Evolutionary conservation across 306 rosid species (phyloP).

Genomic region (Malus orientalis): DNA sequence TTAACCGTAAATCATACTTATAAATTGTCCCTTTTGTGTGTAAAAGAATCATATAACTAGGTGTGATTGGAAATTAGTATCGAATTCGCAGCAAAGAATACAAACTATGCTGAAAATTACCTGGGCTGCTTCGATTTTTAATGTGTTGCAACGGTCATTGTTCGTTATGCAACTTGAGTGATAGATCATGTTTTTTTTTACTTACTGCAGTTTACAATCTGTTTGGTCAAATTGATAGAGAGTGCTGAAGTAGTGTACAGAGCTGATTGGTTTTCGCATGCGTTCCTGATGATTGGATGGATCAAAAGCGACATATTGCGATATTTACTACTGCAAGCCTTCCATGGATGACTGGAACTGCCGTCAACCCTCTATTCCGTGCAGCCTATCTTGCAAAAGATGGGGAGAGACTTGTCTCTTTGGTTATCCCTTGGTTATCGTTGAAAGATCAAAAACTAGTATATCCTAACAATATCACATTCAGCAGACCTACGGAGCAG

Average conservation of each 20-base stretch:
- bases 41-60: neutral
- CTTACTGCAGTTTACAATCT: neutral
- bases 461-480: constrained; percentile 68
- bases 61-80: neutral
- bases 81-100: neutral
- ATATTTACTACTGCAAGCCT: constrained; percentile 96
- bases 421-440: constrained; percentile 91
- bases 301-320: constrained; percentile 61
- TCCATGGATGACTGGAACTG: constrained; percentile 99
- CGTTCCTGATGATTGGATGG: constrained; percentile 44
- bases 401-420: constrained; percentile 57
- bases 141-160: neutral
- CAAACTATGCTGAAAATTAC: neutral
- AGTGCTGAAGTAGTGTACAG: neutral
- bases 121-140: neutral
- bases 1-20: neutral
- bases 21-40: neutral
- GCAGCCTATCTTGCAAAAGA: constrained; percentile 71
- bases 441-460: constrained; percentile 62
- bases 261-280: constrained; percentile 8
- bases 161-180: neutral
- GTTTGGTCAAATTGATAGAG: neutral
- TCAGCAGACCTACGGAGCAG: constrained; percentile 57
- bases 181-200: neutral
- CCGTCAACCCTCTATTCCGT: constrained; percentile 91